Percentiles rank a stretch among this genome's conserved stretches.
These are phyloP conservation scores for Ogataea methylovora DNA, from an alignment of 805 yeast genomes.

Conservation along the genomic window DNA sequence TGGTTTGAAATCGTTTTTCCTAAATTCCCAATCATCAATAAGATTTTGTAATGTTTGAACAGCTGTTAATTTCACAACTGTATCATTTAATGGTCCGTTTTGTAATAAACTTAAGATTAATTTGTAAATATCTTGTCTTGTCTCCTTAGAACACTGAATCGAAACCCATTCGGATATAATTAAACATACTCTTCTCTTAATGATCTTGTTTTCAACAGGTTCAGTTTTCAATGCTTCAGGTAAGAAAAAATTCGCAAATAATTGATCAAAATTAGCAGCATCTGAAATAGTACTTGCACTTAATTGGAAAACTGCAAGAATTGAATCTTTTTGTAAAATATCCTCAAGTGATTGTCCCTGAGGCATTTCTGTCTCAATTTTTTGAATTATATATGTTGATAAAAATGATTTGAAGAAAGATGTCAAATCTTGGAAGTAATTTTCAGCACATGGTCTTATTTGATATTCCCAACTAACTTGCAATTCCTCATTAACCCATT, in stretches of 20 bases:
- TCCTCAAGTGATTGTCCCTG: constrained; percentile 23
- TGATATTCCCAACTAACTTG: constrained; percentile 76
- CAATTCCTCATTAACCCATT: constrained; percentile 81
- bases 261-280: constrained; percentile 58
- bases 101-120: constrained; percentile 41
- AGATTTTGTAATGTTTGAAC: constrained; percentile 60
- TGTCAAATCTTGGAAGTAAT: constrained; percentile 70
- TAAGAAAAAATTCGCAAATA: constrained; percentile 52
- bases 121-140: constrained; percentile 51
- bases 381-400: constrained; percentile 47
- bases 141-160: constrained; percentile 52
- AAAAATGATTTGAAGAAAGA: constrained; percentile 51
- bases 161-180: constrained; percentile 78
- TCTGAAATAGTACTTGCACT: constrained; percentile 61
- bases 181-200: constrained; percentile 71
- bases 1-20: constrained; percentile 59
- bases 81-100: constrained; percentile 46
- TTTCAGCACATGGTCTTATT: constrained; percentile 81
- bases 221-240: constrained; percentile 51
- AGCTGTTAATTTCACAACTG: constrained; percentile 74
- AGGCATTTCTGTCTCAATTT: constrained; percentile 39
- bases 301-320: constrained; percentile 75
- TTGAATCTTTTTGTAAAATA: constrained; percentile 67
- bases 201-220: constrained; percentile 46
- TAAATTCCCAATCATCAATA: constrained; percentile 84